Conservation (phyloP, 805 yeast species). For the Lachancea fermentati region DNA sequence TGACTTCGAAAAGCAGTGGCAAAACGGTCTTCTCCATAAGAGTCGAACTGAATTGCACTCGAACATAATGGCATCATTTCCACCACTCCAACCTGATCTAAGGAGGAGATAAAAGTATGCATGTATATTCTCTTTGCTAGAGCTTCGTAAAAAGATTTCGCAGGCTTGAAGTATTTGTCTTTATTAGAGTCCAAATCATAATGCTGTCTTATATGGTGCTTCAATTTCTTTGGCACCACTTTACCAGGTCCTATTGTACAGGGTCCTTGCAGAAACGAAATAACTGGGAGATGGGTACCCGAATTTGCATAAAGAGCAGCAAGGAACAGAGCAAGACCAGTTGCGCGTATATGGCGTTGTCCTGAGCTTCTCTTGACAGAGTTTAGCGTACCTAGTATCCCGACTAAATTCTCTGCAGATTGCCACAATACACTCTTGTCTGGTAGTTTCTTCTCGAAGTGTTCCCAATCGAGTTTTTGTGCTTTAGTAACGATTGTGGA, state of each 20-base stretch:
- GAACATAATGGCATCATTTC: conserved; percentile 16
- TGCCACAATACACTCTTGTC: neutral
- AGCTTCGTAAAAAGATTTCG: conserved; percentile 11
- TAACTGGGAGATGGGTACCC: conserved; percentile 1
- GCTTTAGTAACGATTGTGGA: neutral
- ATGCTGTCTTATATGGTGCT: conserved; percentile 17
- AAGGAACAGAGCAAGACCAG: conserved; percentile 18
- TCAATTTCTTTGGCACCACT: conserved; percentile 14
- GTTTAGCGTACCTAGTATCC: neutral
- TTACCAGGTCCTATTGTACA: conserved; percentile 24
- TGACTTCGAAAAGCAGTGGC: neutral
- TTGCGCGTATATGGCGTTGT: conserved; percentile 14
- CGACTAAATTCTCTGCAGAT: neutral
- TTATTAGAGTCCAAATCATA: conserved; percentile 12
- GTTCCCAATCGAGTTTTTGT: neutral
- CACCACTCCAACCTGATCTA: conserved; percentile 20
- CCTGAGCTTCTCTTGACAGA: neutral
- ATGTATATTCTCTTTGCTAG: conserved; percentile 4
- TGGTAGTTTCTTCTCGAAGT: conserved; percentile 1
- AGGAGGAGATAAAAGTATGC: conserved; percentile 13
- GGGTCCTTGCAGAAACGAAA: conserved; percentile 19
- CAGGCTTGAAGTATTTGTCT: conserved; percentile 10
- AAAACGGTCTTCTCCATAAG: conserved; percentile 13
- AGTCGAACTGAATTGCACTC: conserved; percentile 16
- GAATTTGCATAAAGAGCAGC: conserved; percentile 7